Conservation (phyloP, 148 eudicot genomes). For the Rhododendron molle region DNA sequence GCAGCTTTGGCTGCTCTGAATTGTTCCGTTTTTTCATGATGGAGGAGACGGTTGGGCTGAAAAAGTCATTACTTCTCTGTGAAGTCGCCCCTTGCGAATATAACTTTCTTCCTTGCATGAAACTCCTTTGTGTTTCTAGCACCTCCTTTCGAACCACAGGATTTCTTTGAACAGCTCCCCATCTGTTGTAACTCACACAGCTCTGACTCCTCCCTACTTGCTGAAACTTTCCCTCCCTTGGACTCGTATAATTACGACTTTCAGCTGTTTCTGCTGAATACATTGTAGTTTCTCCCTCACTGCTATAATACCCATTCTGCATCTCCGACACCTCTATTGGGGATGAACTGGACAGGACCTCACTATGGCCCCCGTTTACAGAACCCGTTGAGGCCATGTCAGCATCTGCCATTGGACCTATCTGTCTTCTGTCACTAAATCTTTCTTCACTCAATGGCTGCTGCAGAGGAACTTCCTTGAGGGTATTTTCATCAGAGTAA, state of each 20-base stretch:
- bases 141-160: conserved; percentile 45
- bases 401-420: conserved; percentile 26
- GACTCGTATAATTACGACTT: conserved; percentile 76
- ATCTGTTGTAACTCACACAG: conserved; percentile 79
- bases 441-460: conserved; percentile 22
- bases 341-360: conserved; percentile 65
- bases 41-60: conserved; percentile 83
- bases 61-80: conserved; percentile 69
- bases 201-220: conserved; percentile 95
- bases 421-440: conserved; percentile 15
- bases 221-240: conserved; percentile 56
- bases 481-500: conserved; percentile 38
- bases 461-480: conserved; percentile 25
- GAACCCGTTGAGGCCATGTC: conserved; percentile 67
- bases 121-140: conserved; percentile 62
- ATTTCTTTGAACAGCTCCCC: conserved; percentile 69
- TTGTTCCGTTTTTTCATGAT: conserved; percentile 80
- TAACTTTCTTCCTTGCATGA: conserved; percentile 55
- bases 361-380: conserved; percentile 55
- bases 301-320: conserved; percentile 54
- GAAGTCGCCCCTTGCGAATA: conserved; percentile 75
- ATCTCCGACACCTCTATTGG: conserved; percentile 40
- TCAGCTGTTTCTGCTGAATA: conserved; percentile 99
- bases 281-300: conserved; percentile 88
- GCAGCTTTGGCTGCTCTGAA: conserved; percentile 45